Evolutionary conservation across 176 grass and related monocot genomes (phyloP).

Genomic region (Hyparrhenia diplandra): DNA sequence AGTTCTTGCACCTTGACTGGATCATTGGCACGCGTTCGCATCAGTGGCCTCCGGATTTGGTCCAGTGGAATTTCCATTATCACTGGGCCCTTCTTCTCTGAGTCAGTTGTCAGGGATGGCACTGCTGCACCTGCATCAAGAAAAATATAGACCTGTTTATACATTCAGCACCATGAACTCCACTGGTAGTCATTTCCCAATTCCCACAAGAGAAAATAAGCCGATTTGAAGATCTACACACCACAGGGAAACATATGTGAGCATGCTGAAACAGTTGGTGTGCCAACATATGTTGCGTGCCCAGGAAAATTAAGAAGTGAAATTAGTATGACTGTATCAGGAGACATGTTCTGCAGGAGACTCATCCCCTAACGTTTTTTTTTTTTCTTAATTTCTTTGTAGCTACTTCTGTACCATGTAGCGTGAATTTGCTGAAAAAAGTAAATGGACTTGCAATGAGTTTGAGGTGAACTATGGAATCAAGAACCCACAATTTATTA

Average conservation of each 20-base stretch:
- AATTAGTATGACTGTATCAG: background rate
- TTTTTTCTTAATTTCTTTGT: background rate
- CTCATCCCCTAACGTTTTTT: background rate
- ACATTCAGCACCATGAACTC: background rate
- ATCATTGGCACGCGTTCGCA: slow-evolving; percentile 76
- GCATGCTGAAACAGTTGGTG: background rate
- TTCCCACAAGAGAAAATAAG: background rate
- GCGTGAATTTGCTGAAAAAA: background rate
- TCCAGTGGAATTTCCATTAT: slow-evolving; percentile 77
- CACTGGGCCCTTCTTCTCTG: slow-evolving; percentile 59
- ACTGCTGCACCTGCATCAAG: slow-evolving; percentile 21
- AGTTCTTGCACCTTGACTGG: slow-evolving; percentile 77
- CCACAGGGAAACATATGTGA: background rate
- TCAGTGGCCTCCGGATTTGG: slow-evolving; percentile 82
- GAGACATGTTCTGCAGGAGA: background rate
- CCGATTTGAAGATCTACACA: background rate
- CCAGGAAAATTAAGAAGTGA: background rate
- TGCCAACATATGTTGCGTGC: background rate
- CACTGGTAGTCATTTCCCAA: background rate
- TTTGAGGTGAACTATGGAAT: background rate
- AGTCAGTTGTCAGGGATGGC: slow-evolving; percentile 18
- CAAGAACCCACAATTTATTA: background rate
- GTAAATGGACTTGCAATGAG: background rate
- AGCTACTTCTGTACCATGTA: background rate
- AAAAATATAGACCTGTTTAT: background rate